Conservation (phyloP, 306 rosid genomes). For the Abrus precatorius region DNA sequence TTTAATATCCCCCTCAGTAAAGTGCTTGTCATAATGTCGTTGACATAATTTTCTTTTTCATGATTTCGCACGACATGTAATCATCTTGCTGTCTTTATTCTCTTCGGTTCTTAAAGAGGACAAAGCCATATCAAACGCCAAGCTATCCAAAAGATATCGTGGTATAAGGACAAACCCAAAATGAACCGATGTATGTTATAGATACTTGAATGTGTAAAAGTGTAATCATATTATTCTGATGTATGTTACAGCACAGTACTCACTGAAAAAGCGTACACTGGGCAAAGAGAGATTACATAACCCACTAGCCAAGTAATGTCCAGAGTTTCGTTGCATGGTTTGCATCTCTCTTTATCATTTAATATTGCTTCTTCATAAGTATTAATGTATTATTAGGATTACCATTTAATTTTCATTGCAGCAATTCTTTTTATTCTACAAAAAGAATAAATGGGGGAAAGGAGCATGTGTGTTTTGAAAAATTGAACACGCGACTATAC, state of each 20-base stretch:
- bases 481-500: too few relatives aligned
- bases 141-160: constrained; percentile 29
- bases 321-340: background rate
- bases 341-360: background rate
- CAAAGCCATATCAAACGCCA: constrained; percentile 40
- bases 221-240: background rate
- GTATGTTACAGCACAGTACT: background rate
- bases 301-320: background rate
- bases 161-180: constrained; percentile 3
- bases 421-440: background rate
- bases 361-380: background rate
- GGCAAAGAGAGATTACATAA: background rate
- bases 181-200: background rate
- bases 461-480: too few relatives aligned
- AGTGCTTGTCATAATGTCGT: constrained; percentile 38
- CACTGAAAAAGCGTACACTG: constrained; percentile 8
- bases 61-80: constrained; percentile 42
- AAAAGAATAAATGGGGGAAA: too few relatives aligned
- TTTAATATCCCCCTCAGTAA: constrained; percentile 22
- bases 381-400: background rate
- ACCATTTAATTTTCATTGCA: background rate
- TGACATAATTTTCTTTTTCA: constrained; percentile 22
- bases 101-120: constrained; percentile 9
- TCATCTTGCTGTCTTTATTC: constrained; percentile 45
- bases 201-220: background rate